A percentile compares a stretch with the other conserved stretches of the same genome.
phyloP scores from a whole-genome alignment of 495 filamentous ascomycete genomes.

The Penicillium bialowiezense region DNA sequence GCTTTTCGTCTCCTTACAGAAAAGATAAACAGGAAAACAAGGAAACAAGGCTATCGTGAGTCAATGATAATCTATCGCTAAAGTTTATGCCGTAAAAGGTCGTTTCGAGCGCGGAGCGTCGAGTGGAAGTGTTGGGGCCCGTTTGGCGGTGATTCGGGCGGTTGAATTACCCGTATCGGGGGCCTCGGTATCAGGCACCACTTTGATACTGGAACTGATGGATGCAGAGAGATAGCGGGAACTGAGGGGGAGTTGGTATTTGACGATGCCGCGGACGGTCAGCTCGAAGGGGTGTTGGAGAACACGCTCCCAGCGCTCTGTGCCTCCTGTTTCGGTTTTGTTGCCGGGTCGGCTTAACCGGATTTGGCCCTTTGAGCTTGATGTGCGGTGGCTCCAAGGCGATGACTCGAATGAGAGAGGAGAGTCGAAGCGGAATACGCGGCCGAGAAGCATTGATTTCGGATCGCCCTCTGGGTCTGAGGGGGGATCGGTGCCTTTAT shows the following conservation, averaged over 20 bases:
- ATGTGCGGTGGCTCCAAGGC: slow-evolving; percentile 65
- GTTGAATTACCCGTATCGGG: slow-evolving; percentile 26
- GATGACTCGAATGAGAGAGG: slow-evolving; percentile 84
- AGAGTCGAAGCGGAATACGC: slow-evolving; percentile 81
- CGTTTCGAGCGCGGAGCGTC: slow-evolving; percentile 19
- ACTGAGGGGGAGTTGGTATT: slow-evolving; percentile 83
- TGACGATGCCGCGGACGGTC: slow-evolving; percentile 83
- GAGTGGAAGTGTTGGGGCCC: slow-evolving; percentile 8
- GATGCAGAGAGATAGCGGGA: slow-evolving; percentile 57
- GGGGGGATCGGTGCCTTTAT: slow-evolving; percentile 72
- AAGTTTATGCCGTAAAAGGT: slow-evolving; percentile 27
- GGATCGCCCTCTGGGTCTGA: slow-evolving; percentile 61
- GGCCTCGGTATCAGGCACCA: slow-evolving; percentile 46
- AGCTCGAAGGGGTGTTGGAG: slow-evolving; percentile 88
- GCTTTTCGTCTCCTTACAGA: slow-evolving; percentile 16
- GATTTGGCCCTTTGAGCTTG: slow-evolving; percentile 75
- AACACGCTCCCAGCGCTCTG: slow-evolving; percentile 87
- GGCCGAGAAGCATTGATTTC: slow-evolving; percentile 86
- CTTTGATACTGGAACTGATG: slow-evolving; percentile 50
- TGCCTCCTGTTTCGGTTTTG: slow-evolving; percentile 79
- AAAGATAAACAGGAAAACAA: slow-evolving; percentile 11
- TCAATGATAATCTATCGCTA: slow-evolving; percentile 31
- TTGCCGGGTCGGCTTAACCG: slow-evolving; percentile 82
- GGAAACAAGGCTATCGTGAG: slow-evolving; percentile 20
- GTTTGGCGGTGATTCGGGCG: slow-evolving; percentile 16